Conservation (phyloP, 495 filamentous ascomycete species). For the Penicillium paxilli region DNA sequence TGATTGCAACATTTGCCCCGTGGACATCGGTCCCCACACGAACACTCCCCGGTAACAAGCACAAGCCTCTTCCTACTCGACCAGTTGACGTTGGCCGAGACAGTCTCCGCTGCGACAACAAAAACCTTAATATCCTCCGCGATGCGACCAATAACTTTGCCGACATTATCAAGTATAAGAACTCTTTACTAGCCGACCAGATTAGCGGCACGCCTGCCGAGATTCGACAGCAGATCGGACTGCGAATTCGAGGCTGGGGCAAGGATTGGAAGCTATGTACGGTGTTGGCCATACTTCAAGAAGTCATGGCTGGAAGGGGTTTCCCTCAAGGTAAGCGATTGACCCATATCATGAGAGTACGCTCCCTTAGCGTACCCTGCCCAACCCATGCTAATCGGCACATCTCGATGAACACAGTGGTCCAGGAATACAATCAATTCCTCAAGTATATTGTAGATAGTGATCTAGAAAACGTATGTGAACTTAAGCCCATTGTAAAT, state of each 20-base stretch:
- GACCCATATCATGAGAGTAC: no score
- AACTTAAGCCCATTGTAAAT: constrained; percentile 61
- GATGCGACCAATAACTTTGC: constrained; percentile 58
- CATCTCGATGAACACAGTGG: no score
- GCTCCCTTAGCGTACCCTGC: no score
- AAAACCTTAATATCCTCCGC: constrained; percentile 62
- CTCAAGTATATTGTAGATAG: constrained; percentile 43
- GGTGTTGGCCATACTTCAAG: constrained; percentile 67
- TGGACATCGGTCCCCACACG: constrained; percentile 63
- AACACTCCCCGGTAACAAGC: constrained; percentile 37
- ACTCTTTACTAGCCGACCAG: constrained; percentile 30
- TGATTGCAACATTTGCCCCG: constrained; percentile 70
- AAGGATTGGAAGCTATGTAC: constrained; percentile 75
- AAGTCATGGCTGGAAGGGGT: constrained; percentile 49
- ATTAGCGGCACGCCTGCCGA: constrained; percentile 37
- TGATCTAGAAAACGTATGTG: constrained; percentile 40
- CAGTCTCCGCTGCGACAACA: constrained; percentile 78
- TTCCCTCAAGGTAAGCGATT: constrained; percentile 36
- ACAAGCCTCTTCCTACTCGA: constrained; percentile 49
- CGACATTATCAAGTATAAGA: constrained; percentile 61
- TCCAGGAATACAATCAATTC: constrained; percentile 46
- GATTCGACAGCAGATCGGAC: constrained; percentile 60
- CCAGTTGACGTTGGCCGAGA: constrained; percentile 65
- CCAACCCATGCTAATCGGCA: no score
- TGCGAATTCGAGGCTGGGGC: constrained; percentile 77